Base-by-base conservation (phyloP, 768 basidiomycete species). In the Lactarius deliciosus region DNA sequence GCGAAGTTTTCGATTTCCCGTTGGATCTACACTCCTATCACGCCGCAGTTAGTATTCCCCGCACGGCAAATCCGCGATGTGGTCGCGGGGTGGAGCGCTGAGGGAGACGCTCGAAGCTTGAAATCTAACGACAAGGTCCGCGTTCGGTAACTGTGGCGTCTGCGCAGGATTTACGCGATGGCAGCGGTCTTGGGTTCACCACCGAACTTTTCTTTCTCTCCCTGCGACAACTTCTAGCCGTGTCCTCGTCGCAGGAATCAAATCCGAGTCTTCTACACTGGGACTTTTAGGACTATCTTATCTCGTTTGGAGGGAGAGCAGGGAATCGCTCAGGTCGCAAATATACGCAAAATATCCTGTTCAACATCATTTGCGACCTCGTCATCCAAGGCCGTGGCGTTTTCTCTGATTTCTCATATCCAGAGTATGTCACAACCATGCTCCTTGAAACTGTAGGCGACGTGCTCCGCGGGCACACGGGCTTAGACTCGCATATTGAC, bases 1-100 rank as follows among this genome's bases (percentile, higher is more conserved):
- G 50, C 28, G 53, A 55, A 13, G 32, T 53, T 20, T 64, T 59
- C 20, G 20, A 32, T 54, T n/a, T 62, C 53, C 54, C 54, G 4
- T 6, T 15, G 5, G 5, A 13, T 63, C 25, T 38, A 22, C 10
- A 16, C 54, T n/a, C 54, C 40, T 38, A 11, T 41, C 38, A 13
- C 57, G 4, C 57, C 38, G 38, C 38, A 38, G 4, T 38, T 38
- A 38, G 13, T 25, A 25, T 58, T 41, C 1, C 16, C 58, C 25
- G 5, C 28, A 2, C 25, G 25, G 58, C 40, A 59, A 28, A 3
- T 59, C 40, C 40, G 58, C 25, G 15, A 43, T 7, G 18, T 59
- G 11, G 25, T 59, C 11, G 40, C 43, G 13, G 58, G 58, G 28
- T 5, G 25, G 16, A 9, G 16, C 58, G 25, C 16, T 20, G 58